A percentile compares a stretch with the other conserved stretches of the same genome.
phyloP scores from a whole-genome alignment of 306 rosid species.

The Vigna radiata region DNA sequence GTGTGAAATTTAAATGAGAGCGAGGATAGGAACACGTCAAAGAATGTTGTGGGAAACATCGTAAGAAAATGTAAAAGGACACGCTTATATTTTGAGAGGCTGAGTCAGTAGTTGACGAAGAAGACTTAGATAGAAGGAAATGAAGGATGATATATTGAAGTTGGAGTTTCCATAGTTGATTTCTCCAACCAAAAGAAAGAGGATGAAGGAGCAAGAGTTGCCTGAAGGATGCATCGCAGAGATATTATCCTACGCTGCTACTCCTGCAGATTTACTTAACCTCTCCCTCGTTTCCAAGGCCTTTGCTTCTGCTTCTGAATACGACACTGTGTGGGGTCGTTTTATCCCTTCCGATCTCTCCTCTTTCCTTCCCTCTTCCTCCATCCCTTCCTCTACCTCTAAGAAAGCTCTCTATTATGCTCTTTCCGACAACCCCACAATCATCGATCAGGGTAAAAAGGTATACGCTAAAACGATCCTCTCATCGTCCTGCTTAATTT shows the following conservation, averaged over 20 bases:
- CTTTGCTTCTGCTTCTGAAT: slow-evolving; percentile 38
- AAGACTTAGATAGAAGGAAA: too few relatives aligned
- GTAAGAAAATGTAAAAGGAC: too few relatives aligned
- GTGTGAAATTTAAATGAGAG: too few relatives aligned
- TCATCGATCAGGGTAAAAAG: slow-evolving; percentile 31
- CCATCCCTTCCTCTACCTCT: neutral
- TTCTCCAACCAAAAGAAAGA: neutral
- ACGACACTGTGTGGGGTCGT: slow-evolving; percentile 23
- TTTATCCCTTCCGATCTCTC: slow-evolving; percentile 35
- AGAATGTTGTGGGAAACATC: too few relatives aligned
- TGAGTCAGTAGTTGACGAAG: too few relatives aligned
- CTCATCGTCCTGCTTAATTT: too few relatives aligned
- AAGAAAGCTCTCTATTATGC: slow-evolving; percentile 32
- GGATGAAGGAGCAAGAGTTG: neutral
- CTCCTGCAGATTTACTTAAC: slow-evolving; percentile 27
- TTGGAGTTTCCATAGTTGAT: neutral
- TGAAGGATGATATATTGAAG: too few relatives aligned
- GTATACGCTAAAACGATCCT: neutral
- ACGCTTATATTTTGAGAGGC: too few relatives aligned
- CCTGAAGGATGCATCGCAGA: slow-evolving; percentile 39
- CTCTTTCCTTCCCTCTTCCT: neutral
- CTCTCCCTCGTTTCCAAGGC: slow-evolving; percentile 28
- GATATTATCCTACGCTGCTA: neutral
- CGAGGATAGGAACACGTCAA: too few relatives aligned
- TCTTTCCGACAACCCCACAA: slow-evolving; percentile 8